Conservation (phyloP, 2,329 filamentous ascomycete species). For the Penicillium sp. region DNA sequence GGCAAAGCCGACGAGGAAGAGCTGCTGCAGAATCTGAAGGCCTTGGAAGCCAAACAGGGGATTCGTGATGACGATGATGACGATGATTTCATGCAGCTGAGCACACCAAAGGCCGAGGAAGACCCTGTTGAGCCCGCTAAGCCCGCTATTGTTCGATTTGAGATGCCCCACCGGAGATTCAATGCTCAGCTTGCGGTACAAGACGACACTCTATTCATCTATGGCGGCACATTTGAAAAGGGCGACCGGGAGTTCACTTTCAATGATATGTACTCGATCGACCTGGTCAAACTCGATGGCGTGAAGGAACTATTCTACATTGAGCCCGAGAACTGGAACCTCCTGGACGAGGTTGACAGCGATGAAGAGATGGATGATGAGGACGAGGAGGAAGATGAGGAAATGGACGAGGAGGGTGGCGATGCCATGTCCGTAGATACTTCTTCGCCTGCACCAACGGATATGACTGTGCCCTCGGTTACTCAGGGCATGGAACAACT, state of each 20-base stretch:
- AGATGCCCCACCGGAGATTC: constrained; percentile 87
- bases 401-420: constrained; percentile 48
- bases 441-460: constrained; percentile 40
- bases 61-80: constrained; percentile 55
- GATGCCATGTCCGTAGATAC: constrained; percentile 49
- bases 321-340: constrained; percentile 82
- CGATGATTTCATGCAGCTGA: constrained; percentile 39
- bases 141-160: constrained; percentile 69
- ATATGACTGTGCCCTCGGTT: constrained; percentile 40
- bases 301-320: constrained; percentile 88
- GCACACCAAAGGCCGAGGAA: constrained; percentile 57
- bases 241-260: constrained; percentile 94
- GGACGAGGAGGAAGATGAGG: constrained; percentile 44
- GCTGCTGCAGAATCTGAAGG: constrained; percentile 79
- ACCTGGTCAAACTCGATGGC: constrained; percentile 92
- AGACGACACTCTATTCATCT: constrained; percentile 89
- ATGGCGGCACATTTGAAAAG: constrained; percentile 93
- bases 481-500: constrained; percentile 41
- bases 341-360: constrained; percentile 59
- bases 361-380: constrained; percentile 57
- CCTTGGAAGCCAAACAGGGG: constrained; percentile 74
- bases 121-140: constrained; percentile 54
- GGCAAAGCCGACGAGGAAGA: constrained; percentile 92
- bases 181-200: constrained; percentile 90
- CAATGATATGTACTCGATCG: constrained; percentile 89